Evolutionary conservation across 345 rosid genomes (phyloP).

Genomic region (Angophora floribunda): DNA sequence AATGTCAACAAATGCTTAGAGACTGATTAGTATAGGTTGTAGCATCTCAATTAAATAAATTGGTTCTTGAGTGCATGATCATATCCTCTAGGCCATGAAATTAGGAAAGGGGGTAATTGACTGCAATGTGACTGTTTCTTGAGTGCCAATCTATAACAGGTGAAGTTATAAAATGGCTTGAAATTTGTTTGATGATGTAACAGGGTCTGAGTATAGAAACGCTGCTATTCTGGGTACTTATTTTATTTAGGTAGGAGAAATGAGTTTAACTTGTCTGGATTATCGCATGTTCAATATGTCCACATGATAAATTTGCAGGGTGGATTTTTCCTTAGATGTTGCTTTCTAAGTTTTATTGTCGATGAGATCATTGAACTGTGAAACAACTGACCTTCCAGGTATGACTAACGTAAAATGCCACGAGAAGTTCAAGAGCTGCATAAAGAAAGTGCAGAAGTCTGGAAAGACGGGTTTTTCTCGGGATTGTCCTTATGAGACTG

Average conservation of each 20-base stretch:
- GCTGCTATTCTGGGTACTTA: background rate
- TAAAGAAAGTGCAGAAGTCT: constrained; percentile 45
- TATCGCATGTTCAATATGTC: background rate
- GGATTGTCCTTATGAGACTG: constrained; percentile 54
- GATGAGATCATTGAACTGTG: background rate
- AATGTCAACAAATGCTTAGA: background rate
- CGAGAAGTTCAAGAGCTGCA: constrained; percentile 61
- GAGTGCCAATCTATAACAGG: background rate
- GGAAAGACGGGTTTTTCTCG: constrained; percentile 60
- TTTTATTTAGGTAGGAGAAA: background rate
- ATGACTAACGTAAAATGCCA: constrained; percentile 57
- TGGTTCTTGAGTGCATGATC: background rate
- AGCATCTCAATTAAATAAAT: background rate
- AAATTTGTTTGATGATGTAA: background rate
- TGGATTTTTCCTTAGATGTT: background rate
- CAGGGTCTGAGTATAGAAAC: background rate
- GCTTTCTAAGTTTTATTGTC: background rate
- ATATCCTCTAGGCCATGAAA: background rate
- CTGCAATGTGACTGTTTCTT: background rate
- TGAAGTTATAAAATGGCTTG: background rate
- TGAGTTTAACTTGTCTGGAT: background rate
- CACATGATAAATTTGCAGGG: background rate
- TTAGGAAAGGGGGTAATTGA: background rate
- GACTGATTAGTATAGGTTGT: background rate
- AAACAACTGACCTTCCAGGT: constrained; percentile 20